Conservation (phyloP, 2,329 filamentous ascomycete genomes). For the Amylocarpus encephaloides region DNA sequence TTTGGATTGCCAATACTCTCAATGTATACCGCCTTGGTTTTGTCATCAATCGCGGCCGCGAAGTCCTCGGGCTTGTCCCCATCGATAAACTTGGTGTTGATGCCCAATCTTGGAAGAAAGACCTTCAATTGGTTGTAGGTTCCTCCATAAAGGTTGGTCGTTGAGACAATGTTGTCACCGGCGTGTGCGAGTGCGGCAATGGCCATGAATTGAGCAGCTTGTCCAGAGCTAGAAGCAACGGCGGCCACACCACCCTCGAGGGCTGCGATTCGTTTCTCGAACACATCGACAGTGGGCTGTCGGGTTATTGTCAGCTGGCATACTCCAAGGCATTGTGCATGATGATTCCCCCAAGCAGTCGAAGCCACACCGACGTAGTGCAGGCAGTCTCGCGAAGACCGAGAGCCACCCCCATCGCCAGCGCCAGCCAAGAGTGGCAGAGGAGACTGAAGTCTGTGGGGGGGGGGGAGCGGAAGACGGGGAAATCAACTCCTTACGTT, state of each 20-base stretch:
- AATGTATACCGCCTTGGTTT: conserved; percentile 86
- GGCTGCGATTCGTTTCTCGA: conserved; percentile 94
- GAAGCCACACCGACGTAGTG: neutral
- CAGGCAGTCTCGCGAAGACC: neutral
- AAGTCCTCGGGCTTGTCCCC: conserved; percentile 77
- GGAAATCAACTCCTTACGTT: conserved; percentile 50
- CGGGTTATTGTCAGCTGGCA: conserved; percentile 7
- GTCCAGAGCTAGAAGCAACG: conserved; percentile 77
- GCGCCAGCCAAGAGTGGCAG: neutral
- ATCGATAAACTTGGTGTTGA: conserved; percentile 79
- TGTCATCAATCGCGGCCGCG: conserved; percentile 77
- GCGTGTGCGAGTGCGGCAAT: conserved; percentile 76
- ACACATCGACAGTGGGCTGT: conserved; percentile 86
- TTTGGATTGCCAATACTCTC: conserved; percentile 87
- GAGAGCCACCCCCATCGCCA: neutral
- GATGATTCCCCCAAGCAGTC: neutral
- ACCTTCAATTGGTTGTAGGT: conserved; percentile 99
- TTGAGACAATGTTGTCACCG: conserved; percentile 90
- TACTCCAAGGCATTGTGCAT: neutral
- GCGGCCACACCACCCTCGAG: conserved; percentile 88
- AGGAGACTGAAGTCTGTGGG: neutral
- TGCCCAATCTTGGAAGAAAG: conserved; percentile 76
- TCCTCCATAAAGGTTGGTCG: conserved; percentile 85
- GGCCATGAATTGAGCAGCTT: conserved; percentile 88
- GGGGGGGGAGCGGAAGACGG: neutral